Base-by-base conservation (phyloP, 208 protist genomes). In the Histomonas meleagridis region DNA sequence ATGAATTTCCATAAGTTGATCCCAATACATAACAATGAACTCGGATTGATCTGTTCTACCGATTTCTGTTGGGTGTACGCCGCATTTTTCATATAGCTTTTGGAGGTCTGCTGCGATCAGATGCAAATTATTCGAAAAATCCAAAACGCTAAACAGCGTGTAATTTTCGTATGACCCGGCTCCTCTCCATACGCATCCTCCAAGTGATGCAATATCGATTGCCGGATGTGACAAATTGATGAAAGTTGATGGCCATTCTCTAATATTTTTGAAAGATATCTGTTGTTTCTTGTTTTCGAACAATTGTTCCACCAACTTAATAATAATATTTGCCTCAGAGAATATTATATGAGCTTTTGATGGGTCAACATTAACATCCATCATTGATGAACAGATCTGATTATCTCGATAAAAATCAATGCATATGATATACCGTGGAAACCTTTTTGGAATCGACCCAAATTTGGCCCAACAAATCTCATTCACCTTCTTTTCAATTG, bases 341-440 rank as follows among this genome's bases (percentile, higher is more conserved):
- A 81, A 81, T 23, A 43, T 10, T 28, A 81, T 81, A 23, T 26
- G 3, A 1, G 26, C 48, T 51, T 81, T 81, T 48, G 70, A 3
- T 48, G 70, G n/a, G n/a, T 81, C 70, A n/a, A 18, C 51, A 51
- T 81, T 81, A 10, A 81, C 43, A 35, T 81, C 70, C 21, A 81
- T 38, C 14, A 81, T 32, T 3, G 40, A 46, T 21, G 70, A 81
- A 81, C n/a, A 51, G 3, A 81, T 48, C n/a, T 48, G 3, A 12
- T 18, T 32, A 4, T 81, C 70, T 51, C 43, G 5, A 23, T 51
- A 81, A n/a, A 81, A 81, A 43, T 81, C 70, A 28, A 81, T 46
- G n/a, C 70, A 81, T n/a, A 81, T n/a, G 51, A 81, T 43, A 81
- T 46, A 81, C n/a, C 70, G 9, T 48, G 70, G 23, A 81, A n/a